Conservation (phyloP, 768 basidiomycete genomes). For the Leucosporidium scottii region DNA sequence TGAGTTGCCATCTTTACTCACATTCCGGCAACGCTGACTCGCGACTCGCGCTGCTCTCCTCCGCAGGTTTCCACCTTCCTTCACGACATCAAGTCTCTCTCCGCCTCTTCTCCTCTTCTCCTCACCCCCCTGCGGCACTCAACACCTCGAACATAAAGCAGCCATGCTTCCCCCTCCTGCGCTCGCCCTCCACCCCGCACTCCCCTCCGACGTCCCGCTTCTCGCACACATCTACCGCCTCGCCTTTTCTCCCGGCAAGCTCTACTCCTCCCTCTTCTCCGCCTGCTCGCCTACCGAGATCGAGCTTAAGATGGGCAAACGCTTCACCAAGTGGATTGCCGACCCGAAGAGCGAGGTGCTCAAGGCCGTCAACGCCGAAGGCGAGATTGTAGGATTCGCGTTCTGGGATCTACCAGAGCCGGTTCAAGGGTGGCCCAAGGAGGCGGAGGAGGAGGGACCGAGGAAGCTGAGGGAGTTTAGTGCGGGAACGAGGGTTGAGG, state of each 20-base stretch:
- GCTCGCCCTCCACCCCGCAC: not conserved
- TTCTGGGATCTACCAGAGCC: not conserved
- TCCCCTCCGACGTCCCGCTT: not conserved
- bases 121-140: too few relatives aligned
- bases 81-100: too few relatives aligned
- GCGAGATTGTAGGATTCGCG: not conserved
- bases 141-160: too few relatives aligned
- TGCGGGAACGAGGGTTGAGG: not conserved
- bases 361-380: not conserved
- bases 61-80: too few relatives aligned
- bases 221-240: constrained; percentile 2
- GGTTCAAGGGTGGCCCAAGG: not conserved
- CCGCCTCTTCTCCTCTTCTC: too few relatives aligned
- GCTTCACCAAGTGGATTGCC: not conserved
- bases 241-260: not conserved
- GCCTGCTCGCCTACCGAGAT: not conserved
- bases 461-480: not conserved
- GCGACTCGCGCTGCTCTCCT: too few relatives aligned
- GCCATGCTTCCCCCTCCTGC: too few relatives aligned
- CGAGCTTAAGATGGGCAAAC: not conserved
- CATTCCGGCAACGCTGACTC: too few relatives aligned
- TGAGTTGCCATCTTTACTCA: too few relatives aligned
- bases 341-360: not conserved
- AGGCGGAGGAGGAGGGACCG: not conserved
- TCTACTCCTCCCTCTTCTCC: not conserved